Conservation (phyloP, 2,329 filamentous ascomycete genomes). For the Ploettnerulaceae sp. region DNA sequence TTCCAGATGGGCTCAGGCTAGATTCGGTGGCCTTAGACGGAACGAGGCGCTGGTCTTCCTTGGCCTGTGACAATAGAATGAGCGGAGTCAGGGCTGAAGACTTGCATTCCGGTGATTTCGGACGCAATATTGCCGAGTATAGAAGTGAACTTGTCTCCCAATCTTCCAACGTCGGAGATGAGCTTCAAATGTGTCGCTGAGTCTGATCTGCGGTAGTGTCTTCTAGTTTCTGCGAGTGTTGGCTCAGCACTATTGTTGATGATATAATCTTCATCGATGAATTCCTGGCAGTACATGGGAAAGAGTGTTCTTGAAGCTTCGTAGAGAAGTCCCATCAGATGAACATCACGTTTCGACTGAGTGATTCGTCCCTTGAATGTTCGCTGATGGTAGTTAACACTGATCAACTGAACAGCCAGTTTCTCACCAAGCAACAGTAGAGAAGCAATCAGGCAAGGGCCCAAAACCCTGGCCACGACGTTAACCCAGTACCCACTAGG, state of each 20-base stretch:
- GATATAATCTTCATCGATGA: constrained; percentile 83
- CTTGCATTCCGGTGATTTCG: constrained; percentile 91
- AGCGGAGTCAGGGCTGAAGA: constrained; percentile 87
- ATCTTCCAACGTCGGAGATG: constrained; percentile 68
- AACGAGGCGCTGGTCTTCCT: constrained; percentile 62
- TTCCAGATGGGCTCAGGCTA: too few relatives aligned
- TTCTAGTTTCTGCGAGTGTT: constrained; percentile 55
- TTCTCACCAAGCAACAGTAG: constrained; percentile 73
- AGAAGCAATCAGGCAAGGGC: constrained; percentile 61
- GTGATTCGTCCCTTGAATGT: constrained; percentile 81
- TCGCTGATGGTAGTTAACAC: constrained; percentile 78
- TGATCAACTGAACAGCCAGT: constrained; percentile 74
- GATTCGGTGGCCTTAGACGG: too few relatives aligned
- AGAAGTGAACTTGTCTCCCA: constrained; percentile 91
- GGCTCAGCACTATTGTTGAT: constrained; percentile 82
- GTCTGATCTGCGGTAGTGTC: constrained; percentile 46
- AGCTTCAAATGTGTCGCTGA: constrained; percentile 73
- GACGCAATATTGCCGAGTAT: constrained; percentile 90
- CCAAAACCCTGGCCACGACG: constrained; percentile 60
- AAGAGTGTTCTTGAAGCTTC: constrained; percentile 86
- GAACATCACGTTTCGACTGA: constrained; percentile 88
- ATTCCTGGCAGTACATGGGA: constrained; percentile 87
- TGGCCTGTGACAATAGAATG: constrained; percentile 66
- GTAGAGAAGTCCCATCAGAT: too few relatives aligned
- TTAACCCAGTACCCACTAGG: constrained; percentile 43